A percentile compares a stretch with the other conserved stretches of the same genome.
Evolutionary conservation across 192 early-diverging fungal species (phyloP).

Genomic region (Lunasporangiospora selenospora): DNA sequence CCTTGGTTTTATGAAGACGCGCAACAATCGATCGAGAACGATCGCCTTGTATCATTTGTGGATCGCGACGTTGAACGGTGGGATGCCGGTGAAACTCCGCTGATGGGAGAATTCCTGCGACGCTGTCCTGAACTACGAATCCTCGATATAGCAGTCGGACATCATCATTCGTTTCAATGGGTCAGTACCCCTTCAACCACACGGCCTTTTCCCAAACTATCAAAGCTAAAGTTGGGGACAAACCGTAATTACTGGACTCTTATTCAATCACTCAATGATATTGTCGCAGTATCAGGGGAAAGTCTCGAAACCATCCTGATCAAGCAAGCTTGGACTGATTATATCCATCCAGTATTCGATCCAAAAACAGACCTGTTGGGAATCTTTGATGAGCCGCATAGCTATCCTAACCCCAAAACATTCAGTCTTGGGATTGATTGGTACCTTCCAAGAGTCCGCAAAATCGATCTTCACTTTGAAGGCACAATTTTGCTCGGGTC

Average conservation of each 20-base stretch:
- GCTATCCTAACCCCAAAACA: background rate
- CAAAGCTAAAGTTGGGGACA: background rate
- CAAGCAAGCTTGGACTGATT: background rate
- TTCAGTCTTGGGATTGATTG: background rate
- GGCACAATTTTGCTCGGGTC: background rate
- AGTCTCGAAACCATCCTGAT: background rate
- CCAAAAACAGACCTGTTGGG: background rate
- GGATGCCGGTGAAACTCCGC: background rate
- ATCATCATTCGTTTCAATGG: background rate
- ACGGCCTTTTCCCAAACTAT: background rate
- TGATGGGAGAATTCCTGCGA: conserved; percentile 8
- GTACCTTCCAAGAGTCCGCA: background rate
- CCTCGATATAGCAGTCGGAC: background rate
- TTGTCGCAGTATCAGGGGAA: conserved; percentile 3
- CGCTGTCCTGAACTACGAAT: background rate
- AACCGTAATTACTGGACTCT: background rate
- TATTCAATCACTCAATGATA: conserved; percentile 13
- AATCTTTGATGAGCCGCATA: background rate
- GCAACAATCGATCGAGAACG: background rate
- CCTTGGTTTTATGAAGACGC: conserved; percentile 3
- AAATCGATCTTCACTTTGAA: background rate
- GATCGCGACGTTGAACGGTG: background rate
- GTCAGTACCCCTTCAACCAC: too few relatives aligned
- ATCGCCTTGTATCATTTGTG: background rate
- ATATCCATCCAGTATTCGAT: too few relatives aligned